Conservation (phyloP, 768 basidiomycete genomes). For the Russula brevipes region DNA sequence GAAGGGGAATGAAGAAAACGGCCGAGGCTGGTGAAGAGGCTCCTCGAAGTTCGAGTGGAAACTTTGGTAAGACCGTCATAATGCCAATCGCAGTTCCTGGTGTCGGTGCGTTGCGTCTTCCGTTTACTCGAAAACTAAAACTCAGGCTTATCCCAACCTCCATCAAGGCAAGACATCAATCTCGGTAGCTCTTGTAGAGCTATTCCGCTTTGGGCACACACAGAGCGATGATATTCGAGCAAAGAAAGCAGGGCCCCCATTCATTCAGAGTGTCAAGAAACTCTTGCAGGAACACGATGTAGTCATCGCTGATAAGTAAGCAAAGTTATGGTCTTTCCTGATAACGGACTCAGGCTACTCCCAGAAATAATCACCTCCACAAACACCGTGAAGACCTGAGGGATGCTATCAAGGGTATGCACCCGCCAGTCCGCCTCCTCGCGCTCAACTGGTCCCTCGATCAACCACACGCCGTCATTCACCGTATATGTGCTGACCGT, state of each 20-base stretch:
- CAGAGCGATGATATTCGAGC: conserved; percentile 83
- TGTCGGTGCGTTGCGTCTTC: conserved; percentile 58
- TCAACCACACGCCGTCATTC: neutral
- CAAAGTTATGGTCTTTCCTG: neutral
- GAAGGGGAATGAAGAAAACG: conserved; percentile 30
- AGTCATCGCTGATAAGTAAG: conserved; percentile 79
- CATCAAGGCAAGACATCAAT: conserved; percentile 33
- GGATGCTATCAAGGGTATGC: conserved; percentile 41
- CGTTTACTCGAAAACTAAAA: too few species aligned
- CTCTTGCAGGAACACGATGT: conserved; percentile 62
- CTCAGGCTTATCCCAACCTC: neutral
- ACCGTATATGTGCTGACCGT: conserved; percentile 71
- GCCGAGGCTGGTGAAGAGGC: conserved; percentile 31
- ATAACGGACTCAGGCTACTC: neutral
- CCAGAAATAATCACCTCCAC: conserved; percentile 59
- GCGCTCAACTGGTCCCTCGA: conserved; percentile 34
- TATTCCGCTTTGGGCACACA: conserved; percentile 87
- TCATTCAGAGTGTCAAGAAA: conserved; percentile 64
- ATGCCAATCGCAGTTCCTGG: conserved; percentile 89
- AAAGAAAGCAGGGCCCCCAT: conserved; percentile 43
- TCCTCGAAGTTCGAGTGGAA: conserved; percentile 23
- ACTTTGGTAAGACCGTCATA: conserved; percentile 72
- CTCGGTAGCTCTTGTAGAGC: conserved; percentile 65
- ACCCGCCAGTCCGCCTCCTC: conserved; percentile 64
- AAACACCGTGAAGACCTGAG: conserved; percentile 45